Conservation (phyloP, 1,139 yeast species). For the Scheffersomyces cryptocercus region DNA sequence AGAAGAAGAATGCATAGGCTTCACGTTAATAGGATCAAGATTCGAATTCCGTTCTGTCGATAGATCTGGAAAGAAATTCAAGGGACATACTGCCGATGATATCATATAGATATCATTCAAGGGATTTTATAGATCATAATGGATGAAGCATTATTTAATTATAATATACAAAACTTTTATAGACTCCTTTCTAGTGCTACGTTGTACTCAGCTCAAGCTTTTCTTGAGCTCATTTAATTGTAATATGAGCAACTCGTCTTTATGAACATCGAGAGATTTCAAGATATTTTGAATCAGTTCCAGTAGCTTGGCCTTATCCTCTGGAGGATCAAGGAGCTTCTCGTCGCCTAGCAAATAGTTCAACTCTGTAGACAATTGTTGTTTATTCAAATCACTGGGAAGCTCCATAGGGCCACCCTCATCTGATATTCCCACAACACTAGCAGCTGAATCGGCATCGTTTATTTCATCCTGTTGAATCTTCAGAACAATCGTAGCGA, state of each 20-base stretch:
- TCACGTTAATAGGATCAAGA: constrained; percentile 78
- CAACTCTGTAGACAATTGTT: constrained; percentile 18
- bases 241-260: constrained; percentile 24
- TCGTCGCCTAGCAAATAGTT: constrained; percentile 12
- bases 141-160: not conserved
- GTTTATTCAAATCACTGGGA: constrained; percentile 11
- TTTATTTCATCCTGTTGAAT: constrained; percentile 15
- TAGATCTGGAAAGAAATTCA: constrained; percentile 83
- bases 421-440: constrained; percentile 20
- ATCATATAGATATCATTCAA: constrained; percentile 29
- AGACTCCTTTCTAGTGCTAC: too few relatives aligned
- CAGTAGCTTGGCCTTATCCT: constrained; percentile 7
- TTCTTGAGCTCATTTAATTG: constrained; percentile 24
- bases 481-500: constrained; percentile 25
- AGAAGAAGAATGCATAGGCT: constrained; percentile 43
- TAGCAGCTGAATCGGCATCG: constrained; percentile 22
- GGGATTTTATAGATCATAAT: constrained; percentile 8
- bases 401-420: constrained; percentile 10
- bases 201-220: constrained; percentile 2
- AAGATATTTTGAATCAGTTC: constrained; percentile 16
- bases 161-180: too few relatives aligned
- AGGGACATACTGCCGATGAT: constrained; percentile 71
- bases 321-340: constrained; percentile 1
- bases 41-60: constrained; percentile 77
- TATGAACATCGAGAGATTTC: constrained; percentile 14